Base-by-base conservation (phyloP, 768 basidiomycete species). In the Cystoderma amianthinum region DNA sequence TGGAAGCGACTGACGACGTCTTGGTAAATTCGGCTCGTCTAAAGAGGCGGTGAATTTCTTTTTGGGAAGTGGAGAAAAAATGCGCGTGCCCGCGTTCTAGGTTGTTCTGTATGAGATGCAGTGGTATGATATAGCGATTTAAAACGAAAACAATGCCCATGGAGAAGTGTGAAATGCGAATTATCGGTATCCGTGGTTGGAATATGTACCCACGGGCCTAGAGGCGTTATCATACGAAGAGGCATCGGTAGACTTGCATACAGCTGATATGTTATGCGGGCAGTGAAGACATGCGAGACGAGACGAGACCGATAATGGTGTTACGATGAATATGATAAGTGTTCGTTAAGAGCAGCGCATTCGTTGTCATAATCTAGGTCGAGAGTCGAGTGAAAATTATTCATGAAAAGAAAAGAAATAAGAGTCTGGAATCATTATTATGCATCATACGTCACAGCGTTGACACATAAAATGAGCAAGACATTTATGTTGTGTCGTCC, bases 281-380 rank as follows among this genome's bases (percentile, higher is more conserved):
- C n/a, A 36, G 34, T 9, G 34, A 16, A 7, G 34, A 36, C 34
- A 36, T 59, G 39, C 50, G 47, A 49, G 39, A 49, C 44, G 47
- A 48, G 51, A 56, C 51, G 58, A 60, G 74, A 76, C 71, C 65
- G 67, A 68, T 67, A 64, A 63, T 65, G n/a, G 61, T 51, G 30
- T 60, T 50, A 41, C 23, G 39, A 41, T 33, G 38, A 36, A 43
- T 35, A 19, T 36, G 28, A 15, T 16, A 19, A 13, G 35, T 25
- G 57, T 68, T 55, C 62, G 52, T 61, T 68, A 73, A 77, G 75
- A 80, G 79, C 75, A 80, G 79, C 75, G 74, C 75, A 43, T 48
- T 53, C 47, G 46, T 44, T 49, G 32, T 42, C 41, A 17, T 41
- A 36, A 47, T 54, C 50, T 56, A 63, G 63, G 71, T 62, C 65